Conservation (phyloP, 2,329 filamentous ascomycete species). For the Claviceps purpurea region DNA sequence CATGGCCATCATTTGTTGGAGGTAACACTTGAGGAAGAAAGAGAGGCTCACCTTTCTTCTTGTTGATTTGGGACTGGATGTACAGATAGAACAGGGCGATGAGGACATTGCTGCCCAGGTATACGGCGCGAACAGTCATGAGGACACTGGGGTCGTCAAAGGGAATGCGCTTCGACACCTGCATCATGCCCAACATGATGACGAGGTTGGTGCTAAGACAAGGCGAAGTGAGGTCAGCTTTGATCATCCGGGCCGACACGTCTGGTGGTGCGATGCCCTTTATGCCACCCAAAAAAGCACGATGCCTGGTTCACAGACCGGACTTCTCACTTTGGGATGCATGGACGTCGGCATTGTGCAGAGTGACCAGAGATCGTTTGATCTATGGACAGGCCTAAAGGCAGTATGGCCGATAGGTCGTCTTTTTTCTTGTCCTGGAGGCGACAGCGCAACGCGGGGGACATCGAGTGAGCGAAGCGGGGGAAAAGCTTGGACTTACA, state of each 20-base stretch:
- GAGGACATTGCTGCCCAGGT: slow-evolving; percentile 56
- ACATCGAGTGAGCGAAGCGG: not conserved
- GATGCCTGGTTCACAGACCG: not conserved
- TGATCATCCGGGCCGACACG: not conserved
- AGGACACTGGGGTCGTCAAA: slow-evolving; percentile 67
- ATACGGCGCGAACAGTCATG: slow-evolving; percentile 41
- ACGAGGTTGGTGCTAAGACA: slow-evolving; percentile 66
- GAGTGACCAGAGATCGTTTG: not conserved
- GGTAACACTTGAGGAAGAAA: not conserved
- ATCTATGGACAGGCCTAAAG: not conserved
- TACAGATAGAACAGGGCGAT: slow-evolving; percentile 79
- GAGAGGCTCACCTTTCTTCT: slow-evolving; percentile 73
- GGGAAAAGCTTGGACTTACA: slow-evolving; percentile 31
- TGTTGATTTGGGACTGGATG: slow-evolving; percentile 73
- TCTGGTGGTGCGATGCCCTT: not conserved
- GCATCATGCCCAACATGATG: slow-evolving; percentile 97
- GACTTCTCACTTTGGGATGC: not conserved
- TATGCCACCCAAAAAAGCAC: not conserved
- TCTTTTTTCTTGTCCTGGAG: not conserved
- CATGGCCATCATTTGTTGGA: not conserved
- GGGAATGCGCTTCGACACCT: slow-evolving; percentile 88
- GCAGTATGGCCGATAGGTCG: not conserved
- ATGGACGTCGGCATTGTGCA: not conserved
- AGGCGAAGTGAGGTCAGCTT: slow-evolving; percentile 11
- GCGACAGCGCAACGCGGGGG: not conserved